These are phyloP conservation scores for Symmetrospora coprosmae DNA, from an alignment of 768 basidiomycete genomes.

Conservation along the genomic window DNA sequence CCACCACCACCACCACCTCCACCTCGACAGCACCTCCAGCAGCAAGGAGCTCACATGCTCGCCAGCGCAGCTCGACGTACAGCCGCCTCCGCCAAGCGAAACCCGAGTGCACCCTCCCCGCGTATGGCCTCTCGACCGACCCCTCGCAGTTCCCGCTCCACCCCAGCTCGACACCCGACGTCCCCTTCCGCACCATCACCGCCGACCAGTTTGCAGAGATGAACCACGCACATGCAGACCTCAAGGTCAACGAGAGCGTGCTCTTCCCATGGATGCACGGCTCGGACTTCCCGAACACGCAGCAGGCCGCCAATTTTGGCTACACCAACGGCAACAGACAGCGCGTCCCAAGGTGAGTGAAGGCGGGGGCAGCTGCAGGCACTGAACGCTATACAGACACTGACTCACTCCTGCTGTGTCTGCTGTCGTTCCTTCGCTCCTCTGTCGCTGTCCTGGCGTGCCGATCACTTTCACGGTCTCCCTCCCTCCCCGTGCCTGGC, in stretches of 20 bases:
- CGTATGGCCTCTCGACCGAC: background rate
- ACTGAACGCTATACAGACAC: no score
- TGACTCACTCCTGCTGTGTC: no score
- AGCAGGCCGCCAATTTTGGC: conserved; percentile 67
- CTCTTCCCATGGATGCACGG: conserved; percentile 84
- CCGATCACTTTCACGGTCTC: no score
- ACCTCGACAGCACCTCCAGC: background rate
- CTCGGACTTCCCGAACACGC: conserved; percentile 62
- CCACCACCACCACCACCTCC: background rate
- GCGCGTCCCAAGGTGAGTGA: conserved; percentile 29
- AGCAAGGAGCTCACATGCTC: background rate
- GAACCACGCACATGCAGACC: conserved; percentile 50
- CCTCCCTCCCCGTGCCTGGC: no score
- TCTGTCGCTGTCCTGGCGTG: no score
- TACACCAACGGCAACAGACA: conserved; percentile 28
- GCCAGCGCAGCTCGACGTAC: no score
- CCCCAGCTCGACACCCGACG: background rate
- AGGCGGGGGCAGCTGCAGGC: no score
- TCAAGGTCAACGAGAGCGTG: conserved; percentile 62
- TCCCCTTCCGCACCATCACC: conserved; percentile 38
- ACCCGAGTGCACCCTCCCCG: background rate
- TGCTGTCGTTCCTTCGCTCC: no score
- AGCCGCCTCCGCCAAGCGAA: no score
- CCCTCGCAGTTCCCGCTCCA: background rate
- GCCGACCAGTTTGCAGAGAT: conserved; percentile 47